phyloP scores from a whole-genome alignment of 768 basidiomycete species.

The Polyporus arcularius region DNA sequence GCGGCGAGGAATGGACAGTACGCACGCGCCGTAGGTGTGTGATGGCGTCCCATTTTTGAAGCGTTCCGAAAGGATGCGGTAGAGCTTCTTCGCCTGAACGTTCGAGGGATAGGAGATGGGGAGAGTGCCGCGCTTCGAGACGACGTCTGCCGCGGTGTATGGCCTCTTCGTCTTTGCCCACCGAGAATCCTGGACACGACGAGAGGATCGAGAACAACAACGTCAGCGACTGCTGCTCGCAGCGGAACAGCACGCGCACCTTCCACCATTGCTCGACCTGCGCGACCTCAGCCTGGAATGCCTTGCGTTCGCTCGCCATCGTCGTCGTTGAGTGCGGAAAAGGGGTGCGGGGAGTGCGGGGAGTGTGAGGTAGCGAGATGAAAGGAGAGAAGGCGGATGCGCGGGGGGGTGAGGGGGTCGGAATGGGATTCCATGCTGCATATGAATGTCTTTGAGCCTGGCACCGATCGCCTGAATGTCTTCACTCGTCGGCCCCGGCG shows the following conservation, averaged over 20 bases:
- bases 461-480: constrained; percentile 20
- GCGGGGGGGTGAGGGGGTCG: constrained; percentile 21
- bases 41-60: constrained; percentile 77
- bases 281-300: constrained; percentile 80
- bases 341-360: neutral
- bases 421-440: constrained; percentile 7
- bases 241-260: constrained; percentile 44
- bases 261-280: constrained; percentile 92
- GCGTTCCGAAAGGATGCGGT: constrained; percentile 71
- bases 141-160: constrained; percentile 91
- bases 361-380: constrained; percentile 6
- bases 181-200: constrained; percentile 65
- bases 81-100: constrained; percentile 85
- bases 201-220: neutral
- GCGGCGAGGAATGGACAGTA: neutral
- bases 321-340: neutral
- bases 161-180: constrained; percentile 87
- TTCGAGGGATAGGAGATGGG: constrained; percentile 86
- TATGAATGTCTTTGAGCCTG: constrained; percentile 17
- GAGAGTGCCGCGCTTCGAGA: constrained; percentile 89
- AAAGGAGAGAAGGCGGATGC: constrained; percentile 4
- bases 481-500: constrained; percentile 1
- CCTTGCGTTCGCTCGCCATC: constrained; percentile 68
- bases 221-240: neutral
- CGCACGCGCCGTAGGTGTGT: constrained; percentile 98